Base-by-base conservation (phyloP, 192 early-diverging fungal genomes). In the Chytriomyces confervae region DNA sequence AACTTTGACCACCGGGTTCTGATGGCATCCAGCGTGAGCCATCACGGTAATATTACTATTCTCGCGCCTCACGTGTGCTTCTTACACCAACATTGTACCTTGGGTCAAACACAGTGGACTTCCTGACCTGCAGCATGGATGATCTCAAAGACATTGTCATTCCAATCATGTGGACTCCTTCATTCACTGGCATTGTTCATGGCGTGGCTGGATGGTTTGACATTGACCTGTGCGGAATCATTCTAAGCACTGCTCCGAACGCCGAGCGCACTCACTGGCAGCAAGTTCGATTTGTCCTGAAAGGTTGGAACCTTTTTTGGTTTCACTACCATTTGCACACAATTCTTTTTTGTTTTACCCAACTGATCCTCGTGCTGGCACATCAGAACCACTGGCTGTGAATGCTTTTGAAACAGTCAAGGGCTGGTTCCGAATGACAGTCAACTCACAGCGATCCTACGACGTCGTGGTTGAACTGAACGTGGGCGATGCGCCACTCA, bases 181-280 rank as follows among this genome's bases (percentile, higher is more conserved):
- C 85, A 62, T 97, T 94, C 70, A 99, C 97, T 0, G 84, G 82
- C 2, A 69, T 97, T 50, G 89, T 96, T 84, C 96, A 97, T 69
- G 97, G 97, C 16, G 89, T 99, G 24, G 96, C 92, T 49, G 95
- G 95, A 49, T 99, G 97, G 97, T 99, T 99, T 77, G 96, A 99
- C 83, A 87, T 99, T 62, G 80, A 86, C 82, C 51, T 98, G 91
- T 86, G 89, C 24, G 90, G 88, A 5, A 87, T 90, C 50, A 88
- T 90, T n/a, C 93, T 99, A 88, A 93, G 93, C 7, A 99, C 97
- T 7, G 86, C 88, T 7, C 97, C 97, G 6, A 74, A 87, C 43
- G 89, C 95, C 3, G 94, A 96, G 50, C 90, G 91, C 6, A 99
- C 97, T 6, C 97, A 99, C 79, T 99, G 97, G 97, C 97, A 98